phyloP scores from a whole-genome alignment of 1,284 basidiomycete genomes.

The Pseudozyma sp. region DNA sequence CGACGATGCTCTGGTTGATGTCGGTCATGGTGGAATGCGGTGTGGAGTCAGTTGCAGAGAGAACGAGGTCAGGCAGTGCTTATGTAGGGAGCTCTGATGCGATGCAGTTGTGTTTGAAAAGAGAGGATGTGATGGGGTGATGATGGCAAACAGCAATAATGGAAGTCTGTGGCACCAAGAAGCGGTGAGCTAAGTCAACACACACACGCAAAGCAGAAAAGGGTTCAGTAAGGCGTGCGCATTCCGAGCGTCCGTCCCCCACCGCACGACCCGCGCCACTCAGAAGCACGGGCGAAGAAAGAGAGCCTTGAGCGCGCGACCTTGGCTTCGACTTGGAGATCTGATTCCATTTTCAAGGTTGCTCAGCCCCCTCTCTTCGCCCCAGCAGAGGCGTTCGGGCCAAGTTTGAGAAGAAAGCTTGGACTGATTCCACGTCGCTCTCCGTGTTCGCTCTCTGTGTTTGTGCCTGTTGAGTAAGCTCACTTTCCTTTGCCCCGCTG shows the following conservation, averaged over 20 bases:
- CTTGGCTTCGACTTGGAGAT: background rate
- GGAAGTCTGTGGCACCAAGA: background rate
- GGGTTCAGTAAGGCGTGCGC: slow-evolving; percentile 11
- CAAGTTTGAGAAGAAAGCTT: slow-evolving; percentile 35
- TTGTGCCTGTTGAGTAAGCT: slow-evolving; percentile 9
- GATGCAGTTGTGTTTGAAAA: background rate
- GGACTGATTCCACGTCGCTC: slow-evolving; percentile 21
- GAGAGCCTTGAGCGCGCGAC: slow-evolving; percentile 16
- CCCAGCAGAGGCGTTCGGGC: slow-evolving; percentile 12
- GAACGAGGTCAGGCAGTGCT: background rate
- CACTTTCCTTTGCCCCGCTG: background rate
- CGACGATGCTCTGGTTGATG: slow-evolving; percentile 49
- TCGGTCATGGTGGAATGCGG: slow-evolving; percentile 35
- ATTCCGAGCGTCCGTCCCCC: background rate
- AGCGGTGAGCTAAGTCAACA: background rate
- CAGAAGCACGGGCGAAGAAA: no score
- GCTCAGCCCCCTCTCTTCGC: background rate
- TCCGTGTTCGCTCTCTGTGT: background rate
- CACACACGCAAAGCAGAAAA: background rate
- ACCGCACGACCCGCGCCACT: no score
- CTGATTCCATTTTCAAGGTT: background rate
- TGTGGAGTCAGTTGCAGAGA: background rate
- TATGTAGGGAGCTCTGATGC: background rate
- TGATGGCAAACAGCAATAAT: background rate
- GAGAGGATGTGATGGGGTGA: background rate